Conservation (phyloP, 305 asterid species). For the Fraxinus ornus region DNA sequence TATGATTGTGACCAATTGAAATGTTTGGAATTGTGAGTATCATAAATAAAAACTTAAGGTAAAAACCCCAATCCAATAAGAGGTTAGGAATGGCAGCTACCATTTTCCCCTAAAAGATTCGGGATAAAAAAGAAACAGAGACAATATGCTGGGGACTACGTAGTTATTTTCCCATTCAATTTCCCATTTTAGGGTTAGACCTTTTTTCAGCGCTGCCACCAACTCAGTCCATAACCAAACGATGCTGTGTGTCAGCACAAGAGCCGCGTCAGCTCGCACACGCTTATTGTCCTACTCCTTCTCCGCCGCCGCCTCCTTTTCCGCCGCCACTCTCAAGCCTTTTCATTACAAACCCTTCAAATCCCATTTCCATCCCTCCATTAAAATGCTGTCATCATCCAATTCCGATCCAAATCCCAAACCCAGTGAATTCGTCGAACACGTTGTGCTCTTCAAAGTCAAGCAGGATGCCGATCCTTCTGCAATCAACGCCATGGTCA, state of each 20-base stretch:
- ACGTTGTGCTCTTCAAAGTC: constrained; percentile 79
- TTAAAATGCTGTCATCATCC: constrained; percentile 54
- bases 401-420: constrained; percentile 9
- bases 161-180: background rate
- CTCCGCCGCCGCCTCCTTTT: constrained; percentile 20
- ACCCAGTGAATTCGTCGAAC: constrained; percentile 58
- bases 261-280: constrained; percentile 14
- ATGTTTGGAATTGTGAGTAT: too few relatives aligned
- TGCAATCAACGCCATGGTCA: constrained; percentile 62
- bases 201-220: background rate
- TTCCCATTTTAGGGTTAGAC: background rate
- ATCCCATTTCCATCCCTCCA: constrained; percentile 25
- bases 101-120: background rate
- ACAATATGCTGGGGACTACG: background rate
- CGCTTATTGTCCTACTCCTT: constrained; percentile 17
- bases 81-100: background rate
- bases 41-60: too few relatives aligned
- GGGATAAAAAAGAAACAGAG: background rate
- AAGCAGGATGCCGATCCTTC: constrained; percentile 55
- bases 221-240: background rate
- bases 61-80: background rate
- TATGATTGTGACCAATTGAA: too few relatives aligned
- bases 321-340: constrained; percentile 28
- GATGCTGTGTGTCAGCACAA: constrained; percentile 24
- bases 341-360: constrained; percentile 25